These are phyloP conservation scores for Colletotrichum euphorbiae DNA, from an alignment of 2,329 filamentous ascomycete genomes.

Conservation along the genomic window DNA sequence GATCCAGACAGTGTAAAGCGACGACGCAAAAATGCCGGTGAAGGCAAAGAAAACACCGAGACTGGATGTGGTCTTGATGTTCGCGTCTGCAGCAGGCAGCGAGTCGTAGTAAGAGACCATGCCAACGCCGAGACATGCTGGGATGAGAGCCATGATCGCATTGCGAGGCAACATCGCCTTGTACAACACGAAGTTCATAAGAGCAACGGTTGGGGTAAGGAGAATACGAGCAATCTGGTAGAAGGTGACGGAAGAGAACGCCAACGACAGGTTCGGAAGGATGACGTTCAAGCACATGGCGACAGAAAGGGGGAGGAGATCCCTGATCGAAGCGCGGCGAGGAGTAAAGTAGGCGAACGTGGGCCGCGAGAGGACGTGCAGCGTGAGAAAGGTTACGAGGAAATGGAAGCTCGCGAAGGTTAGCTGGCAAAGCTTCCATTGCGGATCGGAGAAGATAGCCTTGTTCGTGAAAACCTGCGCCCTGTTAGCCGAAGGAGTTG, in stretches of 20 bases:
- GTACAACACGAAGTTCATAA: constrained; percentile 74
- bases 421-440: constrained; percentile 71
- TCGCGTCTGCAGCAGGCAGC: constrained; percentile 58
- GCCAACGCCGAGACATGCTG: constrained; percentile 72
- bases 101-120: constrained; percentile 78
- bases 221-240: constrained; percentile 77
- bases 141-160: constrained; percentile 67
- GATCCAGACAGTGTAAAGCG: constrained; percentile 77
- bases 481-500: constrained; percentile 28
- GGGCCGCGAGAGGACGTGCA: constrained; percentile 71
- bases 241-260: constrained; percentile 75
- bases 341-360: constrained; percentile 69
- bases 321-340: constrained; percentile 63
- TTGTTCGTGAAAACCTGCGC: constrained; percentile 76
- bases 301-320: constrained; percentile 72
- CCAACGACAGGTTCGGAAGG: constrained; percentile 74
- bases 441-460: constrained; percentile 73
- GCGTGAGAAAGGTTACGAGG: constrained; percentile 71
- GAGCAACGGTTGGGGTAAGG: constrained; percentile 72
- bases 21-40: constrained; percentile 71
- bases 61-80: constrained; percentile 65
- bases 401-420: constrained; percentile 78
- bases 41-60: constrained; percentile 75
- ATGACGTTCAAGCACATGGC: constrained; percentile 78
- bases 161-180: constrained; percentile 64